A percentile compares a stretch with the other conserved stretches of the same genome.
These are phyloP conservation scores for Effrenium voratum DNA, from an alignment of 73 alveolate genomes.

Conservation along the genomic window DNA sequence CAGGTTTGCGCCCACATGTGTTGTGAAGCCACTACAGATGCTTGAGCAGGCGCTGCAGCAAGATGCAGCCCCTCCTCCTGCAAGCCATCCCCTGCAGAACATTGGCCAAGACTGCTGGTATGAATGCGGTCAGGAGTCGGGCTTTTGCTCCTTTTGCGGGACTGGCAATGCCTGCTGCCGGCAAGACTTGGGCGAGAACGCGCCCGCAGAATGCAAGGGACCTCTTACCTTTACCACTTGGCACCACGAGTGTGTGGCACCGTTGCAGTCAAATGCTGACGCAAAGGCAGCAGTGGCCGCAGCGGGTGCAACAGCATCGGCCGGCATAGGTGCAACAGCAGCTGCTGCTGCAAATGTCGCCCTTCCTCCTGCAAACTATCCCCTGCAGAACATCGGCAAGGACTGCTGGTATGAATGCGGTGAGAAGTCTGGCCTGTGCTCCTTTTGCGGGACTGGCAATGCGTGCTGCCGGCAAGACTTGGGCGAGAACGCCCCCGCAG, in stretches of 20 bases:
- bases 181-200: too few species aligned
- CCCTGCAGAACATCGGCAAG: constrained; percentile 61
- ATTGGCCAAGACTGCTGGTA: constrained; percentile 49
- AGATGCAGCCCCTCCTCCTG: neutral
- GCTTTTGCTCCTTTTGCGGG: constrained; percentile 68
- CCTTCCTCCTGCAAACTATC: neutral
- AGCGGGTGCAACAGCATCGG: neutral
- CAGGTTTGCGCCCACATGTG: too few species aligned
- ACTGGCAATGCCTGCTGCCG: constrained; percentile 85
- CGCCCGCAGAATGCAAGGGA: constrained; percentile 48
- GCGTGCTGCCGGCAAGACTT: constrained; percentile 72
- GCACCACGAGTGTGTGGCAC: constrained; percentile 88
- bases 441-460: constrained; percentile 57
- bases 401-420: constrained; percentile 83
- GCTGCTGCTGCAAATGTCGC: neutral
- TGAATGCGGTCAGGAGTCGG: constrained; percentile 40
- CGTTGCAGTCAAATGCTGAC: constrained; percentile 7
- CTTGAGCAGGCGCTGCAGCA: neutral
- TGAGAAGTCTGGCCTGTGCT: constrained; percentile 45
- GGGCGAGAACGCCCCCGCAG: constrained; percentile 19
- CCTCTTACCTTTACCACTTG: constrained; percentile 46
- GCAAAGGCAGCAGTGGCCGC: neutral
- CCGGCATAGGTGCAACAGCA: neutral
- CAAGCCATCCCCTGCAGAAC: neutral
- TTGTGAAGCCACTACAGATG: too few species aligned